Evolutionary conservation across 495 filamentous ascomycete genomes (phyloP).

Genomic region (Extremus antarcticus): DNA sequence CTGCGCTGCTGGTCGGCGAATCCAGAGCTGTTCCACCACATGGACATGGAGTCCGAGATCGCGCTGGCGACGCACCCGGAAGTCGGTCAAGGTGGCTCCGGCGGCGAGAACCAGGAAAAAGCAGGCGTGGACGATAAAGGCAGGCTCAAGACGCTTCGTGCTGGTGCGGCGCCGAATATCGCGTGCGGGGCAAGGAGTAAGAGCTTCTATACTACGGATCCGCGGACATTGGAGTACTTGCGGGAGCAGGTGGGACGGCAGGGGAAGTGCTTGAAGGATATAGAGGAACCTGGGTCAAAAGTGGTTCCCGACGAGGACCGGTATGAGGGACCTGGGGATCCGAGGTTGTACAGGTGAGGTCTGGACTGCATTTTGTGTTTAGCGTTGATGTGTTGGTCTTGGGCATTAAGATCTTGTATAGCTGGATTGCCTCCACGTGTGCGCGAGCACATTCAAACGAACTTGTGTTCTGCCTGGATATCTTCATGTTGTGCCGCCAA

Average conservation of each 20-base stretch:
- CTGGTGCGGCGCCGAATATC: conserved; percentile 24
- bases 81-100: neutral
- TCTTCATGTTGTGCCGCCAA: no score
- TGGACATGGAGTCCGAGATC: conserved; percentile 21
- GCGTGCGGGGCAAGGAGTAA: conserved; percentile 20
- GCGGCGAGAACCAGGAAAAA: conserved; percentile 12
- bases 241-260: conserved; percentile 13
- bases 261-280: conserved; percentile 19
- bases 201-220: conserved; percentile 16
- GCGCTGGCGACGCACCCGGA: conserved; percentile 8
- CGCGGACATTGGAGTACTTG: conserved; percentile 14
- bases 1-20: conserved; percentile 23
- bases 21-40: conserved; percentile 30
- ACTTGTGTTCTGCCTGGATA: no score
- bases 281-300: neutral
- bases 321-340: neutral
- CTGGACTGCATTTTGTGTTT: neutral
- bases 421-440: neutral
- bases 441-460: neutral
- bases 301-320: neutral
- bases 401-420: neutral
- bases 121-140: conserved; percentile 12
- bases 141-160: conserved; percentile 5
- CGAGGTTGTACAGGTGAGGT: neutral
- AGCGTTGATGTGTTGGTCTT: neutral